Base-by-base conservation (phyloP, 2,329 filamentous ascomycete genomes). In the Claviceps digitariae region DNA sequence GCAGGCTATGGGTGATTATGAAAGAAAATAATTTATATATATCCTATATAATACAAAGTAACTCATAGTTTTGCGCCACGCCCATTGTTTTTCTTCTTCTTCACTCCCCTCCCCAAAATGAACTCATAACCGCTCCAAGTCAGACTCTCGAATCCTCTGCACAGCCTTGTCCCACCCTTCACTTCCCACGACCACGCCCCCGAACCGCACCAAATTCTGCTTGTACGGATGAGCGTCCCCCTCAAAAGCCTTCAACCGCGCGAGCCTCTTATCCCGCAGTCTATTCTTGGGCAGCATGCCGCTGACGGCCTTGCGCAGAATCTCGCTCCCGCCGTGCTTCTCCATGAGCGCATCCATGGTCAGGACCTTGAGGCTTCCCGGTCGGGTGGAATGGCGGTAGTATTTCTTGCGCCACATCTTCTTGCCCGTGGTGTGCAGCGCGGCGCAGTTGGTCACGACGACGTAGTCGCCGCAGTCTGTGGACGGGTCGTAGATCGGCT, bases 401-500 rank as follows among this genome's bases (percentile, higher is more conserved):
- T 98, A 98, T 60, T 83, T 84, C 77, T 98, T 98, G 74, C 95
- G 88, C 72, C 81, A 84, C 68, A 83, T 86, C 75, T 98, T 98
- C 68, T 87, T 87, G 60, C 93, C 93, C 8, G 93, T 97, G 1
- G 83, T 85, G 73, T 90, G 83, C 50, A 98, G 76, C 48, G 91
- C 83, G 43, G 86, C 80, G 75, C 93, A 97, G 68, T 90, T 84
- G 40, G 88, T 88, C 51, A 93, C 90, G 1, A 98, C 91, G 13
- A 98, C 90, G 70, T 98, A 98, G 81, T 98, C 93, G 62, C 93
- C 93, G 77, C 93, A 97, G 77, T 98, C 93, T 57, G 90, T 96
- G 23, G 90, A 95, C 1, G 93, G 93, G 72, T 97, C 88, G 74
- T 83, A 98, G 69, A 93, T 95, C 23, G 93, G 93, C 74, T 98